Evolutionary conservation across 2,329 filamentous ascomycete species (phyloP).

Genomic region (Alternaria metachromatica): DNA sequence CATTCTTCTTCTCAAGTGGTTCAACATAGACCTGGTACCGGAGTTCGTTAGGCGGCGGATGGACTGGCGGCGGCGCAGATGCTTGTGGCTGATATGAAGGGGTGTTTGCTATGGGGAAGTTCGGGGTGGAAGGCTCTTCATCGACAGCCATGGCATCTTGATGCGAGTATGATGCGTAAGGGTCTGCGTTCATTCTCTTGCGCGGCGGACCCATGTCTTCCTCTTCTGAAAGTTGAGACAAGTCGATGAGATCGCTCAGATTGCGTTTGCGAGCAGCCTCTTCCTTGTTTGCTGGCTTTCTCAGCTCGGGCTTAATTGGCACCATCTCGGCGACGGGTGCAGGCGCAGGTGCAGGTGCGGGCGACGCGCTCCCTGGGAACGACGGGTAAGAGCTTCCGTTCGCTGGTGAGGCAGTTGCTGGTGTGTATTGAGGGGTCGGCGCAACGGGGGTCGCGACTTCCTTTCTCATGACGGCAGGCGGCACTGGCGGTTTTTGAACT

Average conservation of each 20-base stretch:
- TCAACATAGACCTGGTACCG: slow-evolving; percentile 48
- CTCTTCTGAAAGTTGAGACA: slow-evolving; percentile 57
- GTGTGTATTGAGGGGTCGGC: slow-evolving; percentile 19
- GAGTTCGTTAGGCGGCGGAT: slow-evolving; percentile 20
- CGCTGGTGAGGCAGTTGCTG: slow-evolving; percentile 23
- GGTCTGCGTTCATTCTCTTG: slow-evolving; percentile 35
- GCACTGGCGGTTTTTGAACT: slow-evolving; percentile 21
- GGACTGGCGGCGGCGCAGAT: slow-evolving; percentile 3
- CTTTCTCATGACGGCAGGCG: slow-evolving; percentile 31
- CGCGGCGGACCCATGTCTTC: slow-evolving; percentile 47
- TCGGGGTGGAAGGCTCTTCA: slow-evolving; percentile 20
- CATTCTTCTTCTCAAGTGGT: slow-evolving; percentile 55
- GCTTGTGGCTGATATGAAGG: slow-evolving; percentile 18
- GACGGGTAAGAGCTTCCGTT: slow-evolving; percentile 20
- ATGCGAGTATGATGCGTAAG: slow-evolving; percentile 12
- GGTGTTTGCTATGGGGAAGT: slow-evolving; percentile 30
- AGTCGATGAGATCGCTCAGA: slow-evolving; percentile 62
- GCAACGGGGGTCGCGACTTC: slow-evolving; percentile 23
- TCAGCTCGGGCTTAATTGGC: slow-evolving; percentile 34
- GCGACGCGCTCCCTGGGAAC: slow-evolving; percentile 17
- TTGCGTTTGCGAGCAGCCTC: slow-evolving; percentile 63
- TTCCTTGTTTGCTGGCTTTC: slow-evolving; percentile 57
- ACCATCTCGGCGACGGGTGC: slow-evolving; percentile 43
- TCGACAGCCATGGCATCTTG: slow-evolving; percentile 22
- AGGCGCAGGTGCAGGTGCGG: slow-evolving; percentile 27